Evolutionary conservation across 371 early-diverging fungal genomes (phyloP), one percentile per base, ranked within the genome.

Genomic region (Mortierella sp.): DNA sequence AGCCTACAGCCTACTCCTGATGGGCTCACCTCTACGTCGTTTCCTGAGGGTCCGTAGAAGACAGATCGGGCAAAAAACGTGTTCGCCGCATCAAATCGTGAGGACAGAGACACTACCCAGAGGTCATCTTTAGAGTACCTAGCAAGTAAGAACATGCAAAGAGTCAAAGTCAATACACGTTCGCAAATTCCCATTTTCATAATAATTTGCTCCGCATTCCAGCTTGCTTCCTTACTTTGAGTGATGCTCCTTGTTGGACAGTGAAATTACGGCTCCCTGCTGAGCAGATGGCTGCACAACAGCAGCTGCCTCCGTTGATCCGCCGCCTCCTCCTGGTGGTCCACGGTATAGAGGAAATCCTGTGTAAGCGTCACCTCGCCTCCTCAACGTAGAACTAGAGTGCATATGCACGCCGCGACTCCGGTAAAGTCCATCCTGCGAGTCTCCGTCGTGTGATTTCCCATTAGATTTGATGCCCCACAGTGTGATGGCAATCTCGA

Each of bases 11-110:
- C 16, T 57, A 37, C 16, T 0, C 16, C 3, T 31, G 5, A 40
- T 11, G 16, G 0, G 55, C 64, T 55, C 74, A 92, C 91, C 86
- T 92, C 93, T 19, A 93, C 53, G 5, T 82, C 80, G 26, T 88
- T 88, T 70, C 91, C 88, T 24, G 90, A 91, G 2, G 93, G 93
- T 5, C 94, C 94, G 82, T 90, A 94, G 71, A 87, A 94, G 0
- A 88, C 88, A 61, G 93, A 91, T 51, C 89, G 80, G 1, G 89
- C 91, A 21, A 94, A 81, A 85, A 94, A 93, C 1, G 92, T 90
- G 5, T 82, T 78, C 31, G 81, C 81, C 14, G 93, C 69, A 24
- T 91, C 90, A 78, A 94, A 94, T 2, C 64, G 75, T 14, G 86
- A 74, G 0, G 80, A 75, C 5, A 80, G 80, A 0, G 95, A 92